Percentiles rank a stretch among this genome's conserved stretches.
Conservation (phyloP, 2,329 filamentous ascomycete genomes). For the Aspergillus persii region DNA sequence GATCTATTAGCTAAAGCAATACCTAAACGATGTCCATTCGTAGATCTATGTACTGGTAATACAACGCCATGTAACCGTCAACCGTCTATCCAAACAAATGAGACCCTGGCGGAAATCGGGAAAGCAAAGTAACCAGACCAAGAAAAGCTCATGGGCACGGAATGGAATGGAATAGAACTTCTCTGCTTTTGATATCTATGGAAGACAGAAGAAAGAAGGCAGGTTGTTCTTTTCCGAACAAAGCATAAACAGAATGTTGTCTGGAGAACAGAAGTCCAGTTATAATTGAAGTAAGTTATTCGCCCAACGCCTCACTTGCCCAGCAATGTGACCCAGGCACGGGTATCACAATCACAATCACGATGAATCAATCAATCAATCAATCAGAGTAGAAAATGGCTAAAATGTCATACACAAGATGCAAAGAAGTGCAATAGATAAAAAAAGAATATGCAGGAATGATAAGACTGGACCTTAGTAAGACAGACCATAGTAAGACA, state of each 20-base stretch:
- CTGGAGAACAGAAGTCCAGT: background rate
- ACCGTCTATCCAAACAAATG: background rate
- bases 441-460: conserved; percentile 3
- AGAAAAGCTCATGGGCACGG: too few species aligned
- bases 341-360: conserved; percentile 23
- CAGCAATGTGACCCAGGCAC: conserved; percentile 24
- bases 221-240: background rate
- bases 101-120: background rate
- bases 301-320: conserved; percentile 22
- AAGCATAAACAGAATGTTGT: background rate
- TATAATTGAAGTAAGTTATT: conserved; percentile 4
- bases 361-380: conserved; percentile 4
- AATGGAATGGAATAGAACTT: background rate
- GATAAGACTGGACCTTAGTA: background rate
- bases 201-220: background rate
- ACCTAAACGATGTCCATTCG: too few species aligned
- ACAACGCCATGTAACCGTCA: background rate
- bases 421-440: conserved; percentile 13
- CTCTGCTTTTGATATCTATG: background rate
- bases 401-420: conserved; percentile 7
- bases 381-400: conserved; percentile 4
- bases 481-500: conserved; percentile 10
- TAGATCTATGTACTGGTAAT: too few species aligned
- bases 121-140: background rate
- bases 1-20: too few species aligned